Percentiles rank a stretch among this genome's conserved stretches.
These are phyloP conservation scores for Xylaria sp. DNA, from an alignment of 2,329 filamentous ascomycete species.

Conservation along the genomic window DNA sequence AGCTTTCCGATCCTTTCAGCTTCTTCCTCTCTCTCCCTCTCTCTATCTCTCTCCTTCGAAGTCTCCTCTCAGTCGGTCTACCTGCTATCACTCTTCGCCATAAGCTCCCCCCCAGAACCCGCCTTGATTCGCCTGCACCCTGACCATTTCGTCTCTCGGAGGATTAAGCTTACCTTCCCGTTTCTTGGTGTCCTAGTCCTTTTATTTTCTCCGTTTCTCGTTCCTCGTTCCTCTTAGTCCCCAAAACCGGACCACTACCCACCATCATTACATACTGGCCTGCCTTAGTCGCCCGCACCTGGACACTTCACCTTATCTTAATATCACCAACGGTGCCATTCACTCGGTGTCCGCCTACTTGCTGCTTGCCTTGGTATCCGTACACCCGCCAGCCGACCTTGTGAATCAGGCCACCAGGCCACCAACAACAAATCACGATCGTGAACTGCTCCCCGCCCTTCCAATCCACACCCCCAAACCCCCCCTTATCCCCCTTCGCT, in stretches of 20 bases:
- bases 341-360: conserved; percentile 29
- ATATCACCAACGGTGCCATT: conserved; percentile 19
- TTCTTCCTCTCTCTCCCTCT: conserved; percentile 25
- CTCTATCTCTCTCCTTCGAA: conserved; percentile 2
- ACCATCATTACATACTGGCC: conserved; percentile 14
- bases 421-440: conserved; percentile 32
- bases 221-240: conserved; percentile 1
- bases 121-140: background rate
- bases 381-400: conserved; percentile 22
- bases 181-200: background rate
- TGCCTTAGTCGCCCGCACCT: conserved; percentile 5
- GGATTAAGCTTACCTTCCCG: conserved; percentile 12
- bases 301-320: conserved; percentile 9
- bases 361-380: conserved; percentile 7
- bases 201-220: conserved; percentile 1
- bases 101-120: background rate
- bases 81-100: background rate
- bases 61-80: background rate
- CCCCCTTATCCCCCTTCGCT: conserved; percentile 21
- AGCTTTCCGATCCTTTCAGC: conserved; percentile 40
- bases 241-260: conserved; percentile 20
- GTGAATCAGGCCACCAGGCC: conserved; percentile 39
- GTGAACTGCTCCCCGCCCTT: conserved; percentile 18
- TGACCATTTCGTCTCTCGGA: conserved; percentile 15
- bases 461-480: conserved; percentile 19